These are phyloP conservation scores for Rhinocladiella mackenziei DNA, from an alignment of 2,329 filamentous ascomycete genomes.

Conservation along the genomic window DNA sequence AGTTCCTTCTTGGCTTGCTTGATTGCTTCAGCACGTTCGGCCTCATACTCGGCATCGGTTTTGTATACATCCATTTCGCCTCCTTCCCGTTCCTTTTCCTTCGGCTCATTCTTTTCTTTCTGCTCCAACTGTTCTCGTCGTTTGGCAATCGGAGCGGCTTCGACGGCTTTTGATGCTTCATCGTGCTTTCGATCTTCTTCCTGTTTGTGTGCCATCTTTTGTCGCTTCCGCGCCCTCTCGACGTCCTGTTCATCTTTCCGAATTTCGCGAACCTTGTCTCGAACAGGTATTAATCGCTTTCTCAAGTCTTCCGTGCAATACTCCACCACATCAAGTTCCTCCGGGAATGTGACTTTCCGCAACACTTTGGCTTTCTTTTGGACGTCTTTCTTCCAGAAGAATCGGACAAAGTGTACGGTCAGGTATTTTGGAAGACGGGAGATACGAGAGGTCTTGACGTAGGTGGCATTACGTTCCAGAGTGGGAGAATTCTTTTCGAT, in stretches of 20 bases:
- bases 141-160: conserved; percentile 44
- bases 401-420: conserved; percentile 94
- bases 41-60: conserved; percentile 88
- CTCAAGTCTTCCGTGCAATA: conserved; percentile 91
- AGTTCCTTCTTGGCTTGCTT: conserved; percentile 84
- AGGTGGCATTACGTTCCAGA: conserved; percentile 72
- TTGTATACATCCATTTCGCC: conserved; percentile 76
- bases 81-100: conserved; percentile 52
- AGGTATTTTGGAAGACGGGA: conserved; percentile 89
- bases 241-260: conserved; percentile 93
- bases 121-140: conserved; percentile 50
- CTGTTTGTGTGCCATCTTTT: conserved; percentile 65
- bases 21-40: conserved; percentile 72
- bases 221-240: conserved; percentile 84
- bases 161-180: conserved; percentile 28
- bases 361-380: conserved; percentile 99
- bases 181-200: conserved; percentile 49
- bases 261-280: conserved; percentile 92
- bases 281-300: conserved; percentile 79
- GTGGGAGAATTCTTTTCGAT: conserved; percentile 82
- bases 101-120: conserved; percentile 43
- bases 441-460: conserved; percentile 89
- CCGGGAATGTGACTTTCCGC: conserved; percentile 95
- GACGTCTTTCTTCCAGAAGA: conserved; percentile 94
- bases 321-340: conserved; percentile 87